Conservation (phyloP, 192 early-diverging fungal species). For the Coemansia sp. region DNA sequence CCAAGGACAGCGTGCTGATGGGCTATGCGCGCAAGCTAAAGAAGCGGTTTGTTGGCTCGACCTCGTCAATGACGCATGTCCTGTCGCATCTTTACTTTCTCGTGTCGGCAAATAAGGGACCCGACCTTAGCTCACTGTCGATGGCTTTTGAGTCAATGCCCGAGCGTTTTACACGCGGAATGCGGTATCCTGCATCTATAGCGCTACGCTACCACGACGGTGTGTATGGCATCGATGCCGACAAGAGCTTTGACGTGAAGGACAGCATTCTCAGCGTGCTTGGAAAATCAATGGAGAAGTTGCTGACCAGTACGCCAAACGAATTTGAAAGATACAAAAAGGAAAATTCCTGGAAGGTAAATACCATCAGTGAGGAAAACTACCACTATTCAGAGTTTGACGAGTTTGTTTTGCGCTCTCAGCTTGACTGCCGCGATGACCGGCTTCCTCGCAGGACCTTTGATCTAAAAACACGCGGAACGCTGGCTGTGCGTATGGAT, state of each 20-base stretch:
- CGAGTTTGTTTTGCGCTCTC: slow-evolving; percentile 81
- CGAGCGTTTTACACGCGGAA: slow-evolving; percentile 62
- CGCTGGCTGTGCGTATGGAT: slow-evolving; percentile 80
- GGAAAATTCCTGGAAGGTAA: slow-evolving; percentile 55
- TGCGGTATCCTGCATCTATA: slow-evolving; percentile 68
- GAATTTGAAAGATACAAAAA: slow-evolving; percentile 74
- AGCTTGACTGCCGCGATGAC: slow-evolving; percentile 82
- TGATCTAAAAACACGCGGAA: slow-evolving; percentile 90
- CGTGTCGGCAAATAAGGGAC: slow-evolving; percentile 63
- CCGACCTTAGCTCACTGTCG: slow-evolving; percentile 65
- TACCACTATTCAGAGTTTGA: slow-evolving; percentile 70
- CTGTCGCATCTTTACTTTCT: slow-evolving; percentile 77
- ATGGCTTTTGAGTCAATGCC: slow-evolving; percentile 64
- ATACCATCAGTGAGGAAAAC: slow-evolving; percentile 60
- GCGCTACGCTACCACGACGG: slow-evolving; percentile 70
- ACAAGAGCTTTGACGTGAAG: slow-evolving; percentile 71
- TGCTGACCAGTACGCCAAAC: slow-evolving; percentile 66
- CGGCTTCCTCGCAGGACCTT: slow-evolving; percentile 78
- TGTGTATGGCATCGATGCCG: slow-evolving; percentile 80
- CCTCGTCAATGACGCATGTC: slow-evolving; percentile 79
- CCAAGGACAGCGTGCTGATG: slow-evolving; percentile 63
- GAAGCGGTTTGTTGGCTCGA: slow-evolving; percentile 77
- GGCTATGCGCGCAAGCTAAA: slow-evolving; percentile 55
- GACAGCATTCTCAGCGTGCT: slow-evolving; percentile 73
- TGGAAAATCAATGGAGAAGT: slow-evolving; percentile 87